Evolutionary conservation across 768 basidiomycete species (phyloP).

Genomic region (Exidia glandulosa): DNA sequence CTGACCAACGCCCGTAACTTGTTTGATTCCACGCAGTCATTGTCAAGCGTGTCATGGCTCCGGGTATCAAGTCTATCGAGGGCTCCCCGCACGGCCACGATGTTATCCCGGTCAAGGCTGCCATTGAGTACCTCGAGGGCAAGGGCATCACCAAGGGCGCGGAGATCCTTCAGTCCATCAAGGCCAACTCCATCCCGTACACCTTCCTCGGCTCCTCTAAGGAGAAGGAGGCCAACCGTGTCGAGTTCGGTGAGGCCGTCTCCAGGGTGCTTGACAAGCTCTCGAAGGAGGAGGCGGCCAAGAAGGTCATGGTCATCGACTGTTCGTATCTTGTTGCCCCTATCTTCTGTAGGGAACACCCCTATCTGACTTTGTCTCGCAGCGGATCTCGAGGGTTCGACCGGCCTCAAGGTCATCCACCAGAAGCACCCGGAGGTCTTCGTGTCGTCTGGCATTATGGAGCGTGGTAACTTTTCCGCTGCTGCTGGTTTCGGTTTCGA

Average conservation of each 20-base stretch:
- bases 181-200: constrained; percentile 44
- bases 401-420: constrained; percentile 79
- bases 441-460: constrained; percentile 77
- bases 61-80: constrained; percentile 62
- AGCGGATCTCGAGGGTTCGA: constrained; percentile 84
- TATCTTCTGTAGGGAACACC: neutral
- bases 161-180: constrained; percentile 53
- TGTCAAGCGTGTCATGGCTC: constrained; percentile 57
- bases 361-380: neutral
- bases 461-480: constrained; percentile 72
- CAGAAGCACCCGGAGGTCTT: constrained; percentile 87
- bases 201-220: constrained; percentile 60
- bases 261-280: constrained; percentile 64
- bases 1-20: constrained; percentile 12
- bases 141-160: constrained; percentile 45
- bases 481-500: constrained; percentile 84
- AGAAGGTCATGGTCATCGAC: constrained; percentile 82
- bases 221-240: constrained; percentile 70
- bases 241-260: constrained; percentile 78
- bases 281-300: constrained; percentile 62
- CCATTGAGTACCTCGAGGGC: constrained; percentile 57
- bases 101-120: constrained; percentile 72
- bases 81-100: constrained; percentile 76
- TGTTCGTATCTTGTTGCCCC: constrained; percentile 36
- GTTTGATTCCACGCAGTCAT: constrained; percentile 30